A percentile compares a stretch with the other conserved stretches of the same genome.
These are phyloP conservation scores for Penicillium manginii DNA, from an alignment of 495 filamentous ascomycete species.

Conservation along the genomic window DNA sequence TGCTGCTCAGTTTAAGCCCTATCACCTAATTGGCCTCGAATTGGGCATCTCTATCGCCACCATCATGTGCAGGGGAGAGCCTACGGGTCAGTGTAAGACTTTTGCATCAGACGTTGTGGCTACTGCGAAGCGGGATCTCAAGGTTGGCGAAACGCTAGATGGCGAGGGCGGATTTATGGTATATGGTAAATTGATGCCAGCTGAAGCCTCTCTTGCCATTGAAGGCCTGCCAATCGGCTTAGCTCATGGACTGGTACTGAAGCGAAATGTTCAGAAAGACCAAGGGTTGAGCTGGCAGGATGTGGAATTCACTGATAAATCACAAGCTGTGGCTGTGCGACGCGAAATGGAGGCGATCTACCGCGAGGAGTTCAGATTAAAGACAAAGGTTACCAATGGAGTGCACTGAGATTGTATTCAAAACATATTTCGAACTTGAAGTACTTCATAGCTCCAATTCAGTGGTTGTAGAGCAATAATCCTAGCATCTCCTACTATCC, in stretches of 20 bases:
- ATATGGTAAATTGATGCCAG: not conserved
- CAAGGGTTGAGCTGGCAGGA: not conserved
- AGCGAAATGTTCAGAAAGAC: not conserved
- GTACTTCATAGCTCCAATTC: too few species aligned
- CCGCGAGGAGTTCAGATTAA: not conserved
- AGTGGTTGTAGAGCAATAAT: too few species aligned
- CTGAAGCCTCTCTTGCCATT: not conserved
- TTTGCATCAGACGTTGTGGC: not conserved
- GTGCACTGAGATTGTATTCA: not conserved
- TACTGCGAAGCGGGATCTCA: not conserved
- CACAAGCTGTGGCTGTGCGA: not conserved
- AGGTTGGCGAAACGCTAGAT: not conserved
- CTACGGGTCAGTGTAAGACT: not conserved
- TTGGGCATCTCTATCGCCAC: not conserved
- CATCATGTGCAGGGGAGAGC: not conserved
- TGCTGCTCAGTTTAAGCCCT: not conserved
- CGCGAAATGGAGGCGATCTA: not conserved
- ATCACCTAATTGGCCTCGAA: not conserved
- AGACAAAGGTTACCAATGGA: not conserved
- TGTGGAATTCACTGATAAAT: not conserved
- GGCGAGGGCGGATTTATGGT: not conserved
- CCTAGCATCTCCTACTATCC: too few species aligned
- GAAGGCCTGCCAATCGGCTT: not conserved
- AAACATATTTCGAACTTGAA: not conserved
- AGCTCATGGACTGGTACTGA: not conserved